These are phyloP conservation scores for Mollisiaceae sp. DNA, from an alignment of 2,329 filamentous ascomycete species.

Conservation along the genomic window DNA sequence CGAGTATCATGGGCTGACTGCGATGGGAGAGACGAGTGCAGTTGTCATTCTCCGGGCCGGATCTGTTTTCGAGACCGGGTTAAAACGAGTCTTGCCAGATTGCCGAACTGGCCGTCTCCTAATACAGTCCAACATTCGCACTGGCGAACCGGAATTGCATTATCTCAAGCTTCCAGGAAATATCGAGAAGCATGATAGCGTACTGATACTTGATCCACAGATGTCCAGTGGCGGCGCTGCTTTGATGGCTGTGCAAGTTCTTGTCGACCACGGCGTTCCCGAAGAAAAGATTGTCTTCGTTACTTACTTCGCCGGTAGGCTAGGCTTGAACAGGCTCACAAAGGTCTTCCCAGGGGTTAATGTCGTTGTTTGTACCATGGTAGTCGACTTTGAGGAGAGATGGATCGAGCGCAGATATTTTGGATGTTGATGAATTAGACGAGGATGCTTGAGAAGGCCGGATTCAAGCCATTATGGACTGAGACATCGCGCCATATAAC, in stretches of 20 bases:
- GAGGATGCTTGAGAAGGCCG: not conserved
- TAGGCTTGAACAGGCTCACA: conserved; percentile 82
- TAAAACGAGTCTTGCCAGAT: conserved; percentile 90
- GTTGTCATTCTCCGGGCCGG: conserved; percentile 90
- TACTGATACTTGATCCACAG: conserved; percentile 88
- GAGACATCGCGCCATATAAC: not conserved
- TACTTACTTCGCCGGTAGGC: conserved; percentile 85
- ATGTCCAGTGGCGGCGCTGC: conserved; percentile 88
- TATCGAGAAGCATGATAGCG: conserved; percentile 76
- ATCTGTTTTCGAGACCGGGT: conserved; percentile 82
- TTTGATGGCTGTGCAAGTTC: conserved; percentile 94
- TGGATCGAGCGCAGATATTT: conserved; percentile 32
- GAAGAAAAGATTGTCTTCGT: conserved; percentile 89
- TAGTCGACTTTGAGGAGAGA: conserved; percentile 80
- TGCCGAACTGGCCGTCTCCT: conserved; percentile 87
- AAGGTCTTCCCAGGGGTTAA: conserved; percentile 88
- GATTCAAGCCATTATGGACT: not conserved
- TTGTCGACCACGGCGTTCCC: conserved; percentile 89
- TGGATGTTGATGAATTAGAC: conserved; percentile 22
- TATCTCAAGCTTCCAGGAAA: conserved; percentile 81
- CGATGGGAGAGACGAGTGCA: conserved; percentile 78
- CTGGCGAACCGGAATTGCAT: conserved; percentile 90
- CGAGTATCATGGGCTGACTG: conserved; percentile 72
- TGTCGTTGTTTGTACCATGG: conserved; percentile 83
- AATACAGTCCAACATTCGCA: conserved; percentile 85